A percentile compares a stretch with the other conserved stretches of the same genome.
Evolutionary conservation across 331 rosid species (phyloP).

Genomic region (Spiraea crenata): DNA sequence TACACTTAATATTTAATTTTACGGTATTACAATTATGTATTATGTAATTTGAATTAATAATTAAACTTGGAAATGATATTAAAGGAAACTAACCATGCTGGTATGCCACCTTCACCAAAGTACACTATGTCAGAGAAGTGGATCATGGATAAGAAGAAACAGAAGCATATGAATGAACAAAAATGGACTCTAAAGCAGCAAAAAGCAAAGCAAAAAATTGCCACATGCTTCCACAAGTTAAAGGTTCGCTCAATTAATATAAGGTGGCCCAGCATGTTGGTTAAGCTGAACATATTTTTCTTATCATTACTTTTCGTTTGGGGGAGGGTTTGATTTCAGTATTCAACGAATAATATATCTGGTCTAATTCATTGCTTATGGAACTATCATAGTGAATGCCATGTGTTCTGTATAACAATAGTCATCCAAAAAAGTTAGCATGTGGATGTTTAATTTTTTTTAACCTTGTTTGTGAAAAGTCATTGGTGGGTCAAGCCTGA

Average conservation of each 20-base stretch:
- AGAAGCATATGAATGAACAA: slow-evolving; percentile 61
- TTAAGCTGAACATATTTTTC: neutral
- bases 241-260: slow-evolving; percentile 46
- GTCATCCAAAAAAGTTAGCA: neutral
- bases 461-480: neutral
- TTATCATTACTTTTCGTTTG: neutral
- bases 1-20: too few relatives aligned
- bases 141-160: slow-evolving; percentile 77
- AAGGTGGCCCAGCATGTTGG: neutral
- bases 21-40: too few relatives aligned
- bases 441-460: neutral
- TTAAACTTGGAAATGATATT: too few relatives aligned
- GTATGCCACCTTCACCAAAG: slow-evolving; percentile 56
- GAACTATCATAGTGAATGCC: neutral
- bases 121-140: slow-evolving; percentile 90
- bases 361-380: neutral
- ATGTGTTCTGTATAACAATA: neutral
- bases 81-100: slow-evolving; percentile 49
- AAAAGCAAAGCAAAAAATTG: slow-evolving; percentile 69
- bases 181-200: slow-evolving; percentile 70
- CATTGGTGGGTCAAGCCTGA: slow-evolving; percentile 1
- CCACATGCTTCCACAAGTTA: slow-evolving; percentile 62
- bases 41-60: too few relatives aligned
- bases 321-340: neutral
- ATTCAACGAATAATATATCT: neutral